phyloP scores from a whole-genome alignment of 305 asterid species.

The Fraxinus ornus region DNA sequence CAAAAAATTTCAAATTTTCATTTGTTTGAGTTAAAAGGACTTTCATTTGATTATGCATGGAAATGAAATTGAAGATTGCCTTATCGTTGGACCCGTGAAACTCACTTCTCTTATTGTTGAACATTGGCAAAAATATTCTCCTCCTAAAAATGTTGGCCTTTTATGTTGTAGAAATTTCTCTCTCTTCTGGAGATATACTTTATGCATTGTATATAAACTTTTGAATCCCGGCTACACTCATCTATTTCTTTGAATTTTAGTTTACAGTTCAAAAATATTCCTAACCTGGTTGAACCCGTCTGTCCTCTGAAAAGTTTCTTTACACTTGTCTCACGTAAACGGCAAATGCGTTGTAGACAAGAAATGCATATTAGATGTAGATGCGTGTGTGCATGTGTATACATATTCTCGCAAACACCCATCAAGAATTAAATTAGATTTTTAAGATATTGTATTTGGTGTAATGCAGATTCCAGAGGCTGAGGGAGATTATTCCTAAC shows the following conservation, averaged over 20 bases:
- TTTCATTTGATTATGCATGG: background rate
- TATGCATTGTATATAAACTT: background rate
- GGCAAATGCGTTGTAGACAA: background rate
- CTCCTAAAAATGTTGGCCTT: conserved; percentile 10
- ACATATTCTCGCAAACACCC: background rate
- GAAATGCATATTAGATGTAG: background rate
- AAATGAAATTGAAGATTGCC: conserved; percentile 3
- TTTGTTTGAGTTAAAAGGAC: background rate
- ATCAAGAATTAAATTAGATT: background rate
- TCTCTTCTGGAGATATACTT: background rate
- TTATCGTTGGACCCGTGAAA: background rate
- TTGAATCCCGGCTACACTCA: background rate
- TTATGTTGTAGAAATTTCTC: background rate
- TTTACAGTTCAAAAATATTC: background rate
- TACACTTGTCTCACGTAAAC: background rate
- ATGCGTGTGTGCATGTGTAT: background rate
- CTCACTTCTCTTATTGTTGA: background rate
- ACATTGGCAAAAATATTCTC: background rate
- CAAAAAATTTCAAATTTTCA: background rate
- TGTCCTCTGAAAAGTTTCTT: background rate
- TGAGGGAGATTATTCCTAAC: conserved; percentile 89
- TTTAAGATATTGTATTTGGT: conserved; percentile 14
- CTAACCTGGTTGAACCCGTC: background rate
- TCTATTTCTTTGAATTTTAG: background rate
- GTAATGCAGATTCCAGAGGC: conserved; percentile 73